Evolutionary conservation across 2,329 filamentous ascomycete species (phyloP).

Genomic region (Penicillium oxalicum): DNA sequence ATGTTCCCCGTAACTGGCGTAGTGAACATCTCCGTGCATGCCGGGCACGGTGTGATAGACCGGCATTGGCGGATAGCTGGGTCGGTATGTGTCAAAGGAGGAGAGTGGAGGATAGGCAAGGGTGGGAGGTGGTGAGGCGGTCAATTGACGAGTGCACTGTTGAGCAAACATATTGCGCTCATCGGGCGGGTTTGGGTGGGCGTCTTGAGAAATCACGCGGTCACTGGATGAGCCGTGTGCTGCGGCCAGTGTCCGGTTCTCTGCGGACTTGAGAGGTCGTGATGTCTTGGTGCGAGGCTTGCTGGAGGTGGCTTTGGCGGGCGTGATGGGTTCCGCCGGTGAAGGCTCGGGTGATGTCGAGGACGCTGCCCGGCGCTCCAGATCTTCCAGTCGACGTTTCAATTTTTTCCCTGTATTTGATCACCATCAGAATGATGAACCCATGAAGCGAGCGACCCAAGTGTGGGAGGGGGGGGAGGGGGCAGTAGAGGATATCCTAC

Average conservation of each 20-base stretch:
- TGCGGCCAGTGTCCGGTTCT: conserved; percentile 18
- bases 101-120: conserved; percentile 50
- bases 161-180: conserved; percentile 53
- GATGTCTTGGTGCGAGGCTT: conserved; percentile 24
- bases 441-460: background rate
- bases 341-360: conserved; percentile 57
- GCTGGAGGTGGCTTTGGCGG: conserved; percentile 19
- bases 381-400: conserved; percentile 61
- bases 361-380: conserved; percentile 56
- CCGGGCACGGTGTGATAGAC: conserved; percentile 30
- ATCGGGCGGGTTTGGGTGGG: conserved; percentile 31
- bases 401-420: conserved; percentile 54
- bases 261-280: conserved; percentile 23
- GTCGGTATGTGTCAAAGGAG: conserved; percentile 40
- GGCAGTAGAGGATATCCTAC: conserved; percentile 28
- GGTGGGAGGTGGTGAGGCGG: conserved; percentile 52
- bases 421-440: background rate
- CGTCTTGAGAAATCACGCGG: conserved; percentile 31
- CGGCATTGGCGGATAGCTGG: conserved; percentile 30
- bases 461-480: background rate
- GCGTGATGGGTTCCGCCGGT: conserved; percentile 47
- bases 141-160: conserved; percentile 54
- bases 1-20: conserved; percentile 35
- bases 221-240: conserved; percentile 20
- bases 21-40: conserved; percentile 30